These are phyloP conservation scores for Paramecium tetraurelia DNA, from an alignment of 73 alveolate species.

Conservation along the genomic window DNA sequence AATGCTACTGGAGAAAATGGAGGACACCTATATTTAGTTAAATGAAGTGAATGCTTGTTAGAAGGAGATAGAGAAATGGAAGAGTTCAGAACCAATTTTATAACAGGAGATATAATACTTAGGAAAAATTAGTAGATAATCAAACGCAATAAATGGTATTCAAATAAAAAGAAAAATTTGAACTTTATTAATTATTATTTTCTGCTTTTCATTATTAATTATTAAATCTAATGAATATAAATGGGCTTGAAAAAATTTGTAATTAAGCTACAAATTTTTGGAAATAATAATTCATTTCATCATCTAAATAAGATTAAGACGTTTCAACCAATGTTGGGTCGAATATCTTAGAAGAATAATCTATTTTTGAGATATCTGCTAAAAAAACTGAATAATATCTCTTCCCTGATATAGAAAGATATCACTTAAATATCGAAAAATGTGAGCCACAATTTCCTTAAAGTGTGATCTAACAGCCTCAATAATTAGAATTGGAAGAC, in stretches of 20 bases:
- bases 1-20: slow-evolving; percentile 14
- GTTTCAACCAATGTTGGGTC: slow-evolving; percentile 6
- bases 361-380: background rate
- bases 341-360: background rate
- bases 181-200: background rate
- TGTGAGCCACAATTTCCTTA: background rate
- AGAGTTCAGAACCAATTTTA: background rate
- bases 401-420: background rate
- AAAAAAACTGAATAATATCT: background rate
- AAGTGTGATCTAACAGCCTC: background rate
- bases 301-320: background rate
- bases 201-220: background rate
- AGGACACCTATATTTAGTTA: slow-evolving; percentile 1
- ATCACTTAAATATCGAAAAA: background rate
- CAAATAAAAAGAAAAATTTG: background rate
- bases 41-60: background rate
- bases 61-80: slow-evolving; percentile 33
- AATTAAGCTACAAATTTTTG: background rate
- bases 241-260: background rate
- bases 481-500: background rate
- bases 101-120: background rate
- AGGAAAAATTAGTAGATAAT: background rate
- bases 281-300: background rate
- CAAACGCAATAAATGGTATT: background rate
- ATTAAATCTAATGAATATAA: background rate